These are phyloP conservation scores for Diddensiella caesifluorescens DNA, from an alignment of 805 yeast genomes.

Conservation along the genomic window DNA sequence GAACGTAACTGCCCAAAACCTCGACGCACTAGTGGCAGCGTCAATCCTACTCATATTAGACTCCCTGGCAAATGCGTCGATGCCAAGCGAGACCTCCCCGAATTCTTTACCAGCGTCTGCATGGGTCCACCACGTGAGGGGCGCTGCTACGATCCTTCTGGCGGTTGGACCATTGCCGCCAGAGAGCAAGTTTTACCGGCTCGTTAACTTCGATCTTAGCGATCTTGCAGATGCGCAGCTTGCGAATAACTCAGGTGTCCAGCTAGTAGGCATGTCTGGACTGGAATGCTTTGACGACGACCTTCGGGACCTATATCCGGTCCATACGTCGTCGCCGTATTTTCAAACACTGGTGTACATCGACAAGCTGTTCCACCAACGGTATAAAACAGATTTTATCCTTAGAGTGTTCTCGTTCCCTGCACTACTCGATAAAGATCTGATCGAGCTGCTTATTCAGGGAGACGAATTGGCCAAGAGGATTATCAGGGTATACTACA, in stretches of 20 bases:
- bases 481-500: constrained; percentile 84
- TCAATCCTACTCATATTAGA: constrained; percentile 88
- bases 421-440: constrained; percentile 77
- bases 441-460: constrained; percentile 68
- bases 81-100: constrained; percentile 44
- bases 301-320: constrained; percentile 81
- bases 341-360: constrained; percentile 80
- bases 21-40: constrained; percentile 86
- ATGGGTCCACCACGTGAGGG: constrained; percentile 95
- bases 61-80: constrained; percentile 73
- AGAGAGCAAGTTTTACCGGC: constrained; percentile 57
- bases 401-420: constrained; percentile 88
- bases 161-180: constrained; percentile 92
- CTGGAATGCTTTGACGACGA: constrained; percentile 73
- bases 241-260: constrained; percentile 4
- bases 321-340: constrained; percentile 76
- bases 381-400: constrained; percentile 79
- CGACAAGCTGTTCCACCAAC: constrained; percentile 71
- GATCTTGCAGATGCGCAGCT: constrained; percentile 65
- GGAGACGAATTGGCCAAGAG: constrained; percentile 88
- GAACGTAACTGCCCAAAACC: constrained; percentile 71
- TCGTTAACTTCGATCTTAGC: constrained; percentile 81
- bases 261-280: constrained; percentile 26
- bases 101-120: constrained; percentile 81
- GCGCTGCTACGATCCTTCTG: constrained; percentile 91